A percentile compares a stretch with the other conserved stretches of the same genome.
Conservation (phyloP, 108 stramenopile species). For the Fragilariopsis cylindrus region DNA sequence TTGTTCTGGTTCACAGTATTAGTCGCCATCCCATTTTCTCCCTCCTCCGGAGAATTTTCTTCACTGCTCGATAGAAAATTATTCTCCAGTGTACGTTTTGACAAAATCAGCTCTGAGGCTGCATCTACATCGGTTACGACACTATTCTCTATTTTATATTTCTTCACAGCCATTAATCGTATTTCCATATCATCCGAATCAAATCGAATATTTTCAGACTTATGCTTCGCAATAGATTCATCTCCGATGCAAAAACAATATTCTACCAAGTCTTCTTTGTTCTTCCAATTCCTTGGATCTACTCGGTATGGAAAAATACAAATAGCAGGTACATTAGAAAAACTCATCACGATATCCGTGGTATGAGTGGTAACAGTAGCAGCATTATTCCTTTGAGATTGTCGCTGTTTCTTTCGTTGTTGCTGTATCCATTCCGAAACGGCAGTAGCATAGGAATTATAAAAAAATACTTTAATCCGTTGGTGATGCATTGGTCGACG, state of each 20-base stretch:
- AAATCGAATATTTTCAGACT: constrained; percentile 1
- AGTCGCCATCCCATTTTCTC: constrained; percentile 2
- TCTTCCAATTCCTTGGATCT: constrained; percentile 30
- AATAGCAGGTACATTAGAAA: constrained; percentile 53
- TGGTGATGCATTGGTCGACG: not conserved
- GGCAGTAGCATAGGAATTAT: constrained; percentile 56
- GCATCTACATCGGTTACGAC: not conserved
- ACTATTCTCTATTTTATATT: not conserved
- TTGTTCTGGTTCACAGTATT: not conserved
- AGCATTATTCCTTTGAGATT: no score
- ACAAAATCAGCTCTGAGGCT: constrained; percentile 18
- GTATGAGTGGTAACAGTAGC: not conserved
- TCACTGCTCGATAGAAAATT: not conserved
- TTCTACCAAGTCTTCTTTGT: constrained; percentile 16
- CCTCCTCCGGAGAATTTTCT: not conserved
- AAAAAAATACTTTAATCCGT: constrained; percentile 61
- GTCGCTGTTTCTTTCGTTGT: constrained; percentile 2
- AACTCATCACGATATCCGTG: constrained; percentile 13
- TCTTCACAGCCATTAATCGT: not conserved
- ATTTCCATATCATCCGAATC: constrained; percentile 33
- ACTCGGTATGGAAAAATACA: constrained; percentile 55
- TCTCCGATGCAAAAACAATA: constrained; percentile 80
- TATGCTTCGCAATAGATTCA: constrained; percentile 23
- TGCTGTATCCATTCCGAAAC: constrained; percentile 34
- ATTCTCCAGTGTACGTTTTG: not conserved